A percentile compares a stretch with the other conserved stretches of the same genome.
Conservation (phyloP, 208 protist species). For the Acanthamoeba healyi region DNA sequence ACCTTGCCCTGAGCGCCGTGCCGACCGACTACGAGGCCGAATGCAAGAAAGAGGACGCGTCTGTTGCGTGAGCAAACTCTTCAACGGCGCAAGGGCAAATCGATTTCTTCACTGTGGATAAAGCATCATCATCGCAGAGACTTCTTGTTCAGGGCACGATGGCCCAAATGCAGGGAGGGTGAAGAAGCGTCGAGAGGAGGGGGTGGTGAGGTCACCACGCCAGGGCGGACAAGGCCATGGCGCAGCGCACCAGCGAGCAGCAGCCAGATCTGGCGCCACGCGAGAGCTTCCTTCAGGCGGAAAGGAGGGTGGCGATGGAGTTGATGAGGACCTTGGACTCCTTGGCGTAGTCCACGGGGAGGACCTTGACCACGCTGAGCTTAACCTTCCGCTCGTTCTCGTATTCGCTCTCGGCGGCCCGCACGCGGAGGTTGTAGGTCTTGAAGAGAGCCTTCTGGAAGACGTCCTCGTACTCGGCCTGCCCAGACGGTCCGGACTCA, state of each 20-base stretch:
- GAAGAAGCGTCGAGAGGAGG: background rate
- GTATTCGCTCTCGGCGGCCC: conserved; percentile 72
- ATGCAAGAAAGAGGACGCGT: background rate
- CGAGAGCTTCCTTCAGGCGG: background rate
- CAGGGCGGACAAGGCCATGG: too few species aligned
- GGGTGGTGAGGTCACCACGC: too few species aligned
- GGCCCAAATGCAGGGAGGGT: background rate
- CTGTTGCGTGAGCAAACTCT: background rate
- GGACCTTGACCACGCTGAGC: conserved; percentile 70
- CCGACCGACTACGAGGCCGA: conserved; percentile 26
- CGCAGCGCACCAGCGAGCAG: too few species aligned
- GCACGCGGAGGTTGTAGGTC: conserved; percentile 71
- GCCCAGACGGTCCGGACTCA: background rate
- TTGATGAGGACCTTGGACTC: conserved; percentile 60
- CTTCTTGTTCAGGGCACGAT: too few species aligned
- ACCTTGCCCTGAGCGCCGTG: background rate
- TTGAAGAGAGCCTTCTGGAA: conserved; percentile 74
- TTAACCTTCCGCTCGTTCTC: conserved; percentile 78
- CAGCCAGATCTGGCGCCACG: too few species aligned
- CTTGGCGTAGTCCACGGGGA: conserved; percentile 76
- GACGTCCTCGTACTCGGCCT: conserved; percentile 52
- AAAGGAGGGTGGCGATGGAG: conserved; percentile 24
- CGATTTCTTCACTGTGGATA: too few species aligned
- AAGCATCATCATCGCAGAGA: too few species aligned
- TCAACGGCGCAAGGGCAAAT: too few species aligned